Evolutionary conservation across 2,329 filamentous ascomycete species (phyloP).

Genomic region (Botryosphaeria dothidea): DNA sequence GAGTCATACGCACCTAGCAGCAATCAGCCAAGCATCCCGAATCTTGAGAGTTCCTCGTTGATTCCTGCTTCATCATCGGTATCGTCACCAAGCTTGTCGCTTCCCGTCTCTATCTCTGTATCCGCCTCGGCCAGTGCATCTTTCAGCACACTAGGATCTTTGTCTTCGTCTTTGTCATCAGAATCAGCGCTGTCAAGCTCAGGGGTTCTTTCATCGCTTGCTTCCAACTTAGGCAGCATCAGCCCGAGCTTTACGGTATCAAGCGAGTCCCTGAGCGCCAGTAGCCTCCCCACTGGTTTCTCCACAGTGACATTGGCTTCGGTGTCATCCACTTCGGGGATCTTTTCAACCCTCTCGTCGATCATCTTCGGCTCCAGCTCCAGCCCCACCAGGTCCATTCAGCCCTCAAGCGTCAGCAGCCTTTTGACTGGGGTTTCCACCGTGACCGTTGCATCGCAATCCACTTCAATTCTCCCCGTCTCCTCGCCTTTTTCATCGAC

Average conservation of each 20-base stretch:
- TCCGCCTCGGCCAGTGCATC: neutral
- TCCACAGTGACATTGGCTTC: neutral
- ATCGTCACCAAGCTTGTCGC: neutral
- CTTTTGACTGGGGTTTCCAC: too few relatives aligned
- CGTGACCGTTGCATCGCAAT: too few relatives aligned
- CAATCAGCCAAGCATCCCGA: too few relatives aligned
- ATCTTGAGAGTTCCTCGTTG: too few relatives aligned
- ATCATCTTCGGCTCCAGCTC: neutral
- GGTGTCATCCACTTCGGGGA: neutral
- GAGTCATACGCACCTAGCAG: too few relatives aligned
- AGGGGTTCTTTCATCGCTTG: neutral
- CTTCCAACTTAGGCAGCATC: neutral
- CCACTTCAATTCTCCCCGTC: too few relatives aligned
- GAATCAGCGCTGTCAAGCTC: neutral
- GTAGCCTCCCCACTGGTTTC: neutral
- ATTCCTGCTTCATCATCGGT: neutral
- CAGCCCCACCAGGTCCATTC: too few relatives aligned
- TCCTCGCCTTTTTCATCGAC: too few relatives aligned
- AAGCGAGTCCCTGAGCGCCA: neutral
- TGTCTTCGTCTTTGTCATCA: neutral
- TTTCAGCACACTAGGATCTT: neutral
- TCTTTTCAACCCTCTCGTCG: neutral
- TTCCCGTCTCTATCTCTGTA: neutral
- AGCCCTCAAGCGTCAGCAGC: too few relatives aligned
- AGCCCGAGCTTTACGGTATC: neutral